Evolutionary conservation across 805 yeast species (phyloP), one percentile per base, ranked within the genome.

Genomic region (Saccharomycopsis oosterbeekiorum): DNA sequence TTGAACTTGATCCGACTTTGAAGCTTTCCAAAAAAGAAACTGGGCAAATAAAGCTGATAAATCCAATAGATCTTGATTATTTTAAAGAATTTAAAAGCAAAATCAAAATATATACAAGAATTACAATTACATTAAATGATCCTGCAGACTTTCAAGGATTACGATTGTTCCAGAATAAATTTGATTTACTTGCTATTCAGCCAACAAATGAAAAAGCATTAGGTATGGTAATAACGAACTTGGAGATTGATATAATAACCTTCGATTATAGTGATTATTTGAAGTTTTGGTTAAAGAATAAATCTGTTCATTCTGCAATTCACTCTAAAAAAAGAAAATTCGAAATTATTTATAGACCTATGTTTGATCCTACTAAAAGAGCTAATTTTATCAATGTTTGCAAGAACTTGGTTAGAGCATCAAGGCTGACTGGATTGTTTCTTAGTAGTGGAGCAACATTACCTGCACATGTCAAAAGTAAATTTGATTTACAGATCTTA

Each of bases 191-290:
- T 8, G 89, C 97, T 0, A 85, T 93, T 1, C 81, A 84, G 65
- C 99, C 99, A 0, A 67, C 76, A 24, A 81, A 86, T 58, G 99
- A 94, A 70, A 86, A 84, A 70, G 88, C 91, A 4, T 75, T 94
- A 15, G 84, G 87, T 56, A 74, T 86, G 58, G 86, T 94, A 2
- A 84, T 91, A 21, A 78, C 89, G 1, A 83, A 84, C 62, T 75
- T 91, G 55, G 97, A 91, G 62, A 78, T 92, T 53, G 98, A 94
- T 73, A 63, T 94, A 29, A 80, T 94, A 19, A 84, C 97, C 0
- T 79, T 94, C 60, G 84, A 87, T 59, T 80, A 86, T 70, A 73
- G 80, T 29, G 75, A 78, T 53, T 80, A 89, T 61, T 73, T 90
- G 56, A 93, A 96, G 0, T 85, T 83, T 65, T 89, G 84, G 70